Conservation (phyloP, 2,329 filamentous ascomycete species). For the Phyllosticta citribraziliensis region DNA sequence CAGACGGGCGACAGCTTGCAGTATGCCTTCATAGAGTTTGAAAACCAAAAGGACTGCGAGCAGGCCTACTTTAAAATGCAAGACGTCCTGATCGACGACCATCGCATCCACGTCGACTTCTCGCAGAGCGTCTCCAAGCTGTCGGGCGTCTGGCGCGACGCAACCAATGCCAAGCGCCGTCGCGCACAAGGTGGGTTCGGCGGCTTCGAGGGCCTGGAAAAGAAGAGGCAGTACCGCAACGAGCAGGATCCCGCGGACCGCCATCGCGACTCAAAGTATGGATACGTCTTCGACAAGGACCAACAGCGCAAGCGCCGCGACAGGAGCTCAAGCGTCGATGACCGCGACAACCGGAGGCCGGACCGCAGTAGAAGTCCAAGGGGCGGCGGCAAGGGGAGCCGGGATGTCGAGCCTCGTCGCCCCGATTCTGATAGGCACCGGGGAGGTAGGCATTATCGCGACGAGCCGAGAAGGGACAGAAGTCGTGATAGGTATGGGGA, state of each 20-base stretch:
- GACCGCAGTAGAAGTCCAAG: slow-evolving; percentile 35
- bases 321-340: slow-evolving; percentile 8
- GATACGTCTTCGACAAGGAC: slow-evolving; percentile 72
- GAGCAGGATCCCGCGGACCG: slow-evolving; percentile 26
- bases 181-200: slow-evolving; percentile 65
- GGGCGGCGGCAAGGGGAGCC: background rate
- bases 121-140: slow-evolving; percentile 86
- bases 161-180: slow-evolving; percentile 71
- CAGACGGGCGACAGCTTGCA: slow-evolving; percentile 91
- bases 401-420: slow-evolving; percentile 15
- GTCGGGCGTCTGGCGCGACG: slow-evolving; percentile 79
- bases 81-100: slow-evolving; percentile 89
- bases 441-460: slow-evolving; percentile 21
- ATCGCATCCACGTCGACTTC: slow-evolving; percentile 96
- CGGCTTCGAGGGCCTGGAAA: slow-evolving; percentile 78
- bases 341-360: slow-evolving; percentile 13
- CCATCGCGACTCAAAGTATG: slow-evolving; percentile 47
- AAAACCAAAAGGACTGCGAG: slow-evolving; percentile 86
- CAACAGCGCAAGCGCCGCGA: slow-evolving; percentile 40
- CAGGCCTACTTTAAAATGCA: slow-evolving; percentile 99
- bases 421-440: slow-evolving; percentile 15
- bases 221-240: slow-evolving; percentile 80
- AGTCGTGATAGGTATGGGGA: slow-evolving; percentile 32
- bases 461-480: slow-evolving; percentile 24
- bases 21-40: slow-evolving; percentile 96